Evolutionary conservation across 352 stramenopile species (phyloP).

Genomic region (Globisporangium solare): DNA sequence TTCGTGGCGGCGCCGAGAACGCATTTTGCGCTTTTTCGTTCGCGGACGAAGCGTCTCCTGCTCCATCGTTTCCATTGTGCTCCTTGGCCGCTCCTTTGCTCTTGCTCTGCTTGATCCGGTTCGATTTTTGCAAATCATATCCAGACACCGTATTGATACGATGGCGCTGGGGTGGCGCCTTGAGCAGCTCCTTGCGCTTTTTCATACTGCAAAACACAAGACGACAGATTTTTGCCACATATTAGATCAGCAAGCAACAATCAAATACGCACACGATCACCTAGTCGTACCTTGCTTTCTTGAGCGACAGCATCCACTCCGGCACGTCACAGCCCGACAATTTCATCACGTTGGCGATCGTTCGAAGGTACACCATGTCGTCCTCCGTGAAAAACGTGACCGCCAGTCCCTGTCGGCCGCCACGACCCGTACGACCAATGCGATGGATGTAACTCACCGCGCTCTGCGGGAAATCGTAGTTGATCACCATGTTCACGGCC

Average conservation of each 20-base stretch:
- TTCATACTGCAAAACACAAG: constrained; percentile 30
- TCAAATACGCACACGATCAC: not conserved
- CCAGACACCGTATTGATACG: constrained; percentile 85
- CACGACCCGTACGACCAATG: constrained; percentile 94
- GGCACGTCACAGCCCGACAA: constrained; percentile 96
- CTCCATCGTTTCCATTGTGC: not conserved
- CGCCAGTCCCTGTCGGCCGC: constrained; percentile 89
- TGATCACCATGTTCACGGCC: constrained; percentile 99
- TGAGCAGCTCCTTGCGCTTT: constrained; percentile 79
- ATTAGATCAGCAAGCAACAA: not conserved
- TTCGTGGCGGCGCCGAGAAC: not conserved
- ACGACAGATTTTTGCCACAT: constrained; percentile 4
- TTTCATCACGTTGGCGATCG: constrained; percentile 98
- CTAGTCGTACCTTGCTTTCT: constrained; percentile 76
- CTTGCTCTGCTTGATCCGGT: constrained; percentile 61
- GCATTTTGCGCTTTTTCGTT: constrained; percentile 1
- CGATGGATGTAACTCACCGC: constrained; percentile 96
- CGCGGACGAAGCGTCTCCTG: not conserved
- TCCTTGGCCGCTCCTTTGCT: constrained; percentile 1
- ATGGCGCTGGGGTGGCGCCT: constrained; percentile 61
- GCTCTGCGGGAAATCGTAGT: constrained; percentile 98
- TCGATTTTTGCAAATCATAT: constrained; percentile 83
- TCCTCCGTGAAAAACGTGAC: constrained; percentile 98
- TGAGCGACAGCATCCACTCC: constrained; percentile 97
- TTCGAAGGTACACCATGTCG: constrained; percentile 92